These are phyloP conservation scores for Xylogone sp. DNA, from an alignment of 2,329 filamentous ascomycete genomes.

Conservation along the genomic window DNA sequence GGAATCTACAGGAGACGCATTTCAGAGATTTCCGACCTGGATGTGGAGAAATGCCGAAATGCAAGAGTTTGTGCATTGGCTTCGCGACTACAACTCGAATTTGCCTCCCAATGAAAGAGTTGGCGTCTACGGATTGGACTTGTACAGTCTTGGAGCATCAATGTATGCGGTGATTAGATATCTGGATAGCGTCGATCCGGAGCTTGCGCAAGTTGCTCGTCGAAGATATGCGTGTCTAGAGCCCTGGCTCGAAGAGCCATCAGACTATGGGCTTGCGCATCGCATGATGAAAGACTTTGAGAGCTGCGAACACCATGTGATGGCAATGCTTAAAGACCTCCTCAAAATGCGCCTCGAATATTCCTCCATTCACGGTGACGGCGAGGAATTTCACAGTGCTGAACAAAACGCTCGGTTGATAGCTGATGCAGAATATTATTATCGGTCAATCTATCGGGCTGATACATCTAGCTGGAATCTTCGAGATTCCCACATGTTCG, in stretches of 20 bases:
- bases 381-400: constrained; percentile 43
- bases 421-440: constrained; percentile 43
- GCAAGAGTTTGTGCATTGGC: constrained; percentile 47
- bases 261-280: constrained; percentile 42
- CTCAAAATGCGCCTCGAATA: constrained; percentile 36
- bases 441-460: constrained; percentile 48
- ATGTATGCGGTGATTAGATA: constrained; percentile 45
- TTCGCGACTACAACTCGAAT: constrained; percentile 30
- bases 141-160: constrained; percentile 44
- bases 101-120: neutral
- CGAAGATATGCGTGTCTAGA: constrained; percentile 42
- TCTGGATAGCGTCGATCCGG: constrained; percentile 40
- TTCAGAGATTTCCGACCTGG: constrained; percentile 49
- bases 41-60: constrained; percentile 53
- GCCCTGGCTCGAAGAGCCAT: constrained; percentile 45
- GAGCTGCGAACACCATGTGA: constrained; percentile 41
- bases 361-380: constrained; percentile 28
- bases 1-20: constrained; percentile 29
- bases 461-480: constrained; percentile 46
- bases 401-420: constrained; percentile 49
- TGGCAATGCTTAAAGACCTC: constrained; percentile 41
- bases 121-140: constrained; percentile 48
- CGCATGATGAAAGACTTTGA: constrained; percentile 31
- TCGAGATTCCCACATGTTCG: constrained; percentile 49
- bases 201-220: constrained; percentile 38